Conservation (phyloP, 257 asterid genomes). For the Galeopsis tetrahit region DNA sequence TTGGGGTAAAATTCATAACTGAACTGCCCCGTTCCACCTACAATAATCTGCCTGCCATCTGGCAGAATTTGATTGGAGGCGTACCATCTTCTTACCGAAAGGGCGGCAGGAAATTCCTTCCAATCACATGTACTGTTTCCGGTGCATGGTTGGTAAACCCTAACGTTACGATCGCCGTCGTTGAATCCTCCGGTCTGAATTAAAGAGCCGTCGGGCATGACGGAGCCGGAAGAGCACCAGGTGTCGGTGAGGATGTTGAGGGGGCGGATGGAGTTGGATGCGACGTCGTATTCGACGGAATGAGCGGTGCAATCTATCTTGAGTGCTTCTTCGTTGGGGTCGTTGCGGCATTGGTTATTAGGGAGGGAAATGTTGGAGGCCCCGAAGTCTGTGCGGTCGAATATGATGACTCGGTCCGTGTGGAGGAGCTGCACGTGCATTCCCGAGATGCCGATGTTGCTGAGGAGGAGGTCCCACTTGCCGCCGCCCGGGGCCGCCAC, state of each 20-base stretch:
- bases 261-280: background rate
- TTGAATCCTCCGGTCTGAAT: conserved; percentile 5
- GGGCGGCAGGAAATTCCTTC: background rate
- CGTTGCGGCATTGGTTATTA: conserved; percentile 11
- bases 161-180: background rate
- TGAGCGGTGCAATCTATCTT: background rate
- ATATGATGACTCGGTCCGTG: conserved; percentile 18
- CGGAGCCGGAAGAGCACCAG: conserved; percentile 5
- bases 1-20: background rate
- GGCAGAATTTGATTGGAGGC: background rate
- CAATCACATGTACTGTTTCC: background rate
- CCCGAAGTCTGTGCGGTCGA: conserved; percentile 21
- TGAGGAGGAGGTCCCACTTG: conserved; percentile 15
- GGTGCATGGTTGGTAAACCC: background rate
- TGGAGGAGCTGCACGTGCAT: conserved; percentile 35
- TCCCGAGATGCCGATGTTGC: conserved; percentile 23
- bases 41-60: conserved; percentile 13
- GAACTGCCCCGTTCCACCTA: background rate
- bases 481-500: conserved; percentile 5
- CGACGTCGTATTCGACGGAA: background rate
- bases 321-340: background rate
- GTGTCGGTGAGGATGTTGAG: background rate
- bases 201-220: conserved; percentile 4
- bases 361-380: conserved; percentile 27
- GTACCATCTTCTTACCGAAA: background rate